Conservation (phyloP, 495 filamentous ascomycete species). For the Neurospora sp. region DNA sequence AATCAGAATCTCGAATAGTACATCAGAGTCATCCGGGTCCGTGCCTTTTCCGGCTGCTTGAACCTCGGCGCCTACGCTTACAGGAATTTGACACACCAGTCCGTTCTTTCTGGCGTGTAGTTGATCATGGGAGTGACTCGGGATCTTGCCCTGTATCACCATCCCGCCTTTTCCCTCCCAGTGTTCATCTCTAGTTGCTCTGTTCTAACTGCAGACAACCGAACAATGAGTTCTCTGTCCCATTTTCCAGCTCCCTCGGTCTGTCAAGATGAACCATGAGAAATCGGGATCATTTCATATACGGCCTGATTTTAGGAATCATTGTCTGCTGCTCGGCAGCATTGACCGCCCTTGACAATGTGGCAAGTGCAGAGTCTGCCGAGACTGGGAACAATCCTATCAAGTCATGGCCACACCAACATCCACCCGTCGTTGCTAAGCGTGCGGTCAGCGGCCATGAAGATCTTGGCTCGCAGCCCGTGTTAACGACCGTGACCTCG, state of each 20-base stretch:
- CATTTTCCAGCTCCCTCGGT: neutral
- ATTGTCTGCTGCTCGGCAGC: neutral
- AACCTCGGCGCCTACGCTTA: neutral
- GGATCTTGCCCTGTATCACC: neutral
- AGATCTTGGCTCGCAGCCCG: neutral
- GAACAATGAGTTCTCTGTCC: neutral
- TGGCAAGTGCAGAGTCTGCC: neutral
- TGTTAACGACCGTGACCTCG: neutral
- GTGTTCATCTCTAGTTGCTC: neutral
- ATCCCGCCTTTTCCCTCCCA: neutral
- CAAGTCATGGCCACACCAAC: neutral
- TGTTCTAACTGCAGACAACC: neutral
- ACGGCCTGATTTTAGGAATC: neutral
- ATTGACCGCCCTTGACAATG: neutral
- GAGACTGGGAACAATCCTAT: neutral
- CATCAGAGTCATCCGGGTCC: neutral
- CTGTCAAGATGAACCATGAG: neutral
- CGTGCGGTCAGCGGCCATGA: neutral
- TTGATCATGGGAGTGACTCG: neutral
- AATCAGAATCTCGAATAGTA: slow-evolving; percentile 7
- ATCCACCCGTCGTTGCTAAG: neutral
- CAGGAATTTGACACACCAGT: neutral
- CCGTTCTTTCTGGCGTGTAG: neutral
- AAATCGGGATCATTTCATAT: neutral
- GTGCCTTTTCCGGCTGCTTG: neutral